These are phyloP conservation scores for Stropharia rugosoannulata DNA, from an alignment of 768 basidiomycete species.

Conservation along the genomic window DNA sequence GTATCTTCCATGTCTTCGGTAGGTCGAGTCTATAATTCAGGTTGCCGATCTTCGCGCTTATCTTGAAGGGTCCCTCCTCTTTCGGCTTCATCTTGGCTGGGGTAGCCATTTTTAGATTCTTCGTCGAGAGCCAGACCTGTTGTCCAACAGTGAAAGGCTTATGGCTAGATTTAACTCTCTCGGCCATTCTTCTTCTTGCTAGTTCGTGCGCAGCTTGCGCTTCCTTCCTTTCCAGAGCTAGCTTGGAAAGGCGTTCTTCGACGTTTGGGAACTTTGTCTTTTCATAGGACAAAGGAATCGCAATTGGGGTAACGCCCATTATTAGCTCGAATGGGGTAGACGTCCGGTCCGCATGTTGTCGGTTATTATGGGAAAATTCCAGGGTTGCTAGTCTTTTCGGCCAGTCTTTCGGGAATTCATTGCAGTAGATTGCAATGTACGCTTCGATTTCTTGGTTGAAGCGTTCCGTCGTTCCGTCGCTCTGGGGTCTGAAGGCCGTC, in stretches of 20 bases:
- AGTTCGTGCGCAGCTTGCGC: slow-evolving; percentile 16
- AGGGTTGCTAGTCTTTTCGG: background rate
- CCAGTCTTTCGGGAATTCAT: slow-evolving; percentile 11
- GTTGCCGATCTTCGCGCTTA: slow-evolving; percentile 12
- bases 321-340: slow-evolving; percentile 22
- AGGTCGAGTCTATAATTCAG: slow-evolving; percentile 16
- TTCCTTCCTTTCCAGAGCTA: slow-evolving; percentile 8
- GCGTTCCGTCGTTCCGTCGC: slow-evolving; percentile 17
- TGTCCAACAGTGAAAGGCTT: slow-evolving; percentile 33
- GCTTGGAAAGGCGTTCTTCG: slow-evolving; percentile 1
- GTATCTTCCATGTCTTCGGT: slow-evolving; percentile 9
- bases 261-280: background rate
- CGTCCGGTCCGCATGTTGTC: slow-evolving; percentile 11
- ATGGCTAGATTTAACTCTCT: slow-evolving; percentile 32
- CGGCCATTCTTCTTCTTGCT: slow-evolving; percentile 10
- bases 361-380: slow-evolving; percentile 18
- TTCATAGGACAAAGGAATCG: slow-evolving; percentile 8
- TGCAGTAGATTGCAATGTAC: slow-evolving; percentile 14
- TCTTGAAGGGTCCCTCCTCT: slow-evolving; percentile 17
- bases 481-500: slow-evolving; percentile 14
- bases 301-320: slow-evolving; percentile 3
- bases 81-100: slow-evolving; percentile 10
- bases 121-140: slow-evolving; percentile 22
- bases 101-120: slow-evolving; percentile 17
- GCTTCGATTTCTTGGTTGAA: slow-evolving; percentile 23